Evolutionary conservation across 2,329 filamentous ascomycete genomes (phyloP).

Genomic region (Xylariaceae sp.): DNA sequence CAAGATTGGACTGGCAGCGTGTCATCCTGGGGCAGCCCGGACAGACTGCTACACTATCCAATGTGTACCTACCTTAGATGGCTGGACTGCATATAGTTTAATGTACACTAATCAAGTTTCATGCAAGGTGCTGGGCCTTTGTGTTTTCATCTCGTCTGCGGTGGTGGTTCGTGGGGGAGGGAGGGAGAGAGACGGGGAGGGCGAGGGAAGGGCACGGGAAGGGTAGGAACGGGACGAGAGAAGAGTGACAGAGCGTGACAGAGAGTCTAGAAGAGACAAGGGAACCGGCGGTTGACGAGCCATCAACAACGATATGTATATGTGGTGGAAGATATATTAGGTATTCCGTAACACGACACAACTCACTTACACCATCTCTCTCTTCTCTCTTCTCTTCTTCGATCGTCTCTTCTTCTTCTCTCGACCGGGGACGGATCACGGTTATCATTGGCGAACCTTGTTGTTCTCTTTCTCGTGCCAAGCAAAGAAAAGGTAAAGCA

Average conservation of each 20-base stretch:
- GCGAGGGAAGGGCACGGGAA: too few relatives aligned
- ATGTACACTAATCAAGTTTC: not conserved
- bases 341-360: too few relatives aligned
- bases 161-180: not conserved
- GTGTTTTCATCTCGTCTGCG: not conserved
- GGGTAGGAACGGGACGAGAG: too few relatives aligned
- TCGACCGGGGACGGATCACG: not conserved
- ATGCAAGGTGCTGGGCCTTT: not conserved
- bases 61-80: not conserved
- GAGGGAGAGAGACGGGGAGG: not conserved
- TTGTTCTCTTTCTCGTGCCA: constrained; percentile 6
- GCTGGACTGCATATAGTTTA: not conserved
- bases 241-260: too few relatives aligned
- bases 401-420: too few relatives aligned
- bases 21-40: not conserved
- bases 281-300: too few relatives aligned
- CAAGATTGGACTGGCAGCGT: not conserved
- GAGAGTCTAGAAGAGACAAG: too few relatives aligned
- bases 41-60: not conserved
- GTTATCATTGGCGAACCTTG: not conserved
- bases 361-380: too few relatives aligned
- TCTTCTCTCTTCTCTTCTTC: too few relatives aligned
- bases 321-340: too few relatives aligned
- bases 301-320: too few relatives aligned
- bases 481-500: not conserved